Evolutionary conservation across 257 asterid species (phyloP).

Genomic region (Ballota nigra): DNA sequence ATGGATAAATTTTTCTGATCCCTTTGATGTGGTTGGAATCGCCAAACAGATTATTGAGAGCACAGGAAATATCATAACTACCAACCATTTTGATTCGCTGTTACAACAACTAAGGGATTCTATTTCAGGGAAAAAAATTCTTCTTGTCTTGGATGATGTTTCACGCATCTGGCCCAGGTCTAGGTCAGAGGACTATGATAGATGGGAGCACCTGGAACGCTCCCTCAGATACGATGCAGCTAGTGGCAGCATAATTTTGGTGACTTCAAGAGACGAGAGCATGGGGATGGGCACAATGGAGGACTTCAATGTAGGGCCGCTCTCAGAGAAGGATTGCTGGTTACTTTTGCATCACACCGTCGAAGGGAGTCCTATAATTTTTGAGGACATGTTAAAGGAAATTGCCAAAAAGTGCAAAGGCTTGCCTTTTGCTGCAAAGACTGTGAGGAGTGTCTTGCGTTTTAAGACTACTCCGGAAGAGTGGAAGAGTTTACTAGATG

Average conservation of each 20-base stretch:
- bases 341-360: background rate
- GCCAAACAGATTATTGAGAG: background rate
- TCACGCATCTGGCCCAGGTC: no score
- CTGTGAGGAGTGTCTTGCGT: constrained; percentile 35
- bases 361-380: background rate
- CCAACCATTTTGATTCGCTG: background rate
- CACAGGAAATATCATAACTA: background rate
- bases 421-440: constrained; percentile 42
- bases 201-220: background rate
- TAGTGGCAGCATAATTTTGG: background rate
- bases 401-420: constrained; percentile 43
- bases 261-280: background rate
- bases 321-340: background rate
- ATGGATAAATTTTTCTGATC: background rate
- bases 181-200: background rate
- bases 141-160: constrained; percentile 2
- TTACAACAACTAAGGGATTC: background rate
- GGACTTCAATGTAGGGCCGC: background rate
- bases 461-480: constrained; percentile 27
- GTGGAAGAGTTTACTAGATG: constrained; percentile 33
- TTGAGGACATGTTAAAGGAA: constrained; percentile 22
- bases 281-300: background rate
- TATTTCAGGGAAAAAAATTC: background rate
- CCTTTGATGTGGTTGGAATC: background rate
- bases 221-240: background rate